Base-by-base conservation (phyloP, 176 grass and related monocot species). In the Otatea glauca region DNA sequence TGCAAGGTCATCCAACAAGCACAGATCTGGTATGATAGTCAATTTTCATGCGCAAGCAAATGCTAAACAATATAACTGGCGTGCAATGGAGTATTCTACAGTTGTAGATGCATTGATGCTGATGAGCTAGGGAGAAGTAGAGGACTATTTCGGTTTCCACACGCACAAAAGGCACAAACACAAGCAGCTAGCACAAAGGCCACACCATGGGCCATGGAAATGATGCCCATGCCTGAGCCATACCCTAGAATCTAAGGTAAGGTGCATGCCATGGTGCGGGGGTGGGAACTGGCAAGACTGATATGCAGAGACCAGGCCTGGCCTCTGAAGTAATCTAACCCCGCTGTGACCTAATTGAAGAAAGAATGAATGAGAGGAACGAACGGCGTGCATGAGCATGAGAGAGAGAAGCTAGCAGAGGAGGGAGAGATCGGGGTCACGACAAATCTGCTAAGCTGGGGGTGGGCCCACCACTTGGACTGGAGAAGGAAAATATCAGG, bases 131-230 rank as follows among this genome's bases (percentile, higher is more conserved):
- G 51, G 7, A 39, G 24, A 18, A 66, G 59, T n/a, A 55, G 12
- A 51, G 34, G 43, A 45, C 81, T 88, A 29, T 84, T 88, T 60
- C 44, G 6, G 62, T 78, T 78, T 78, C 56, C 73, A 88, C 78
- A 44, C 49, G 47, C 27, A 23, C 37, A 79, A 53, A 84, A 50
- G 61, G 44, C 70, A 76, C 82, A n/a, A 24, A 11, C 35, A 35
- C 56, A 41, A 21, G 32, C 7, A 32, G 23, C 25, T 41, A 38
- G 45, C 51, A 58, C 38, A 61, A 29, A 72, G 23, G 77, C 42
- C 63, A 75, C 84, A 66, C 35, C n/a, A 73, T 3, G 42, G 47
- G 59, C 45, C 71, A 41, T 48, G 24, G 67, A 75, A 32, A 78
- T 63, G 75, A 37, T 86, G 75, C 27, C 65, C 84, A 72, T 86